Evolutionary conservation across 805 yeast genomes (phyloP), one percentile per base, ranked within the genome.

Genomic region (Komagataella pseudopastoris): DNA sequence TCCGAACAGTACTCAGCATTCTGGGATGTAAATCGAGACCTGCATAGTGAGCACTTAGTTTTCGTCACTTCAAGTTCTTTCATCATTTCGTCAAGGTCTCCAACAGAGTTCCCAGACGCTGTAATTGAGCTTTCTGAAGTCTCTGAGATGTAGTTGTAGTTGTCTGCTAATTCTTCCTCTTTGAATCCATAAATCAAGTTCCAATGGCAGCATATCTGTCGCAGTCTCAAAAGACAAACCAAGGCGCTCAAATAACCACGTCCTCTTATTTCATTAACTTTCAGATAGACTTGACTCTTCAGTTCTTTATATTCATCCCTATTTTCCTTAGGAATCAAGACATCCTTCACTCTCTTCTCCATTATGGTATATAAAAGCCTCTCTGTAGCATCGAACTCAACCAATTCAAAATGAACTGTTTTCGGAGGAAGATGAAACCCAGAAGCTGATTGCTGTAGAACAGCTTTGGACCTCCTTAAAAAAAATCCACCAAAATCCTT

Each of bases 391-490:
- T 59, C 48, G 47, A 70, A 66, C 5, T 56, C 50, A 12, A 70
- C 51, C 5, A 51, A 22, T 4, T 53, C 56, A 3, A 50, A 24
- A 48, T 62, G 59, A 4, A 58, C 50, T 1, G 17, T 48, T 44
- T 62, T 55, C 5, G 48, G 54, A 4, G 67, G 68, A 43, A 63
- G 55, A 4, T 46, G 50, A 23, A 62, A 47, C n/a, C 52, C 52
- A 4, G 59, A 59, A 12, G 51, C 51, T 12, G 52, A 49, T 1
- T 49, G 52, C 5, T 23, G 16, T 2, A 76, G 55, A 3, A 72
- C 64, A 1, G 57, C 61, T 55, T 76, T 76, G 6, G 76, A 71
- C 45, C 81, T 64, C 47, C 80, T 63, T 39, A 76, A 56, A 76
- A 76, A 70, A n/a, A 73, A 50, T 3, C 53, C 56, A 4, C 58